Percentiles rank a stretch among this genome's conserved stretches.
phyloP scores from a whole-genome alignment of 2,329 filamentous ascomycete genomes.

The Colletotrichum sp. region DNA sequence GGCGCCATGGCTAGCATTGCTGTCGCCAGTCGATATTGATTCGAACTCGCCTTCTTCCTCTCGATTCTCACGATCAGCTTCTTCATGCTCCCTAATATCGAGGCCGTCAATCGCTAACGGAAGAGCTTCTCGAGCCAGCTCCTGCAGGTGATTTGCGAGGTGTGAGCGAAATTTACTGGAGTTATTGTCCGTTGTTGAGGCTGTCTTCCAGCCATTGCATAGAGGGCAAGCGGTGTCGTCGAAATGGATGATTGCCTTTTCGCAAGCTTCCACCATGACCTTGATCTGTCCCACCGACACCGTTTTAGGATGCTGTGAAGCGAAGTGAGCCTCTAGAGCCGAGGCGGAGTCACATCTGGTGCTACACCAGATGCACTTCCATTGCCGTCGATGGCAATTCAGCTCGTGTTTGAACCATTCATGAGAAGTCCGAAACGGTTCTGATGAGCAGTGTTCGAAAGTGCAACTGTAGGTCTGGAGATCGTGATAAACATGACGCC shows the following conservation, averaged over 20 bases:
- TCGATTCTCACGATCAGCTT: too few species aligned
- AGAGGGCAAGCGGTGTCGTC: background rate
- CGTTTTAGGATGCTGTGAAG: background rate
- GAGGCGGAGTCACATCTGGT: background rate
- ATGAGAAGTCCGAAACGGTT: background rate
- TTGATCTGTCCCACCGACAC: background rate
- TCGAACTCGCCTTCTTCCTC: too few species aligned
- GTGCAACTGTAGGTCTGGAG: background rate
- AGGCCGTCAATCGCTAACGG: background rate
- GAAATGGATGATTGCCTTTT: background rate
- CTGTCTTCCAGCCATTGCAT: background rate
- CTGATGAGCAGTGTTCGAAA: background rate
- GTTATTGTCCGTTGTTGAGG: background rate
- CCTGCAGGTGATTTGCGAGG: background rate
- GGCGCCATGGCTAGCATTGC: too few species aligned
- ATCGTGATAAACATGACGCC: background rate
- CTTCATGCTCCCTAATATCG: background rate
- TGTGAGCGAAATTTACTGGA: background rate
- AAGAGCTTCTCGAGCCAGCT: background rate
- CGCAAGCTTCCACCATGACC: background rate
- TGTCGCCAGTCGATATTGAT: background rate
- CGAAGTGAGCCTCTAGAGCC: background rate
- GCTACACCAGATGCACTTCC: background rate
- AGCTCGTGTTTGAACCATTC: conserved; percentile 6
- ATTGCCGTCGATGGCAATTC: background rate